A percentile compares a stretch with the other conserved stretches of the same genome.
These are phyloP conservation scores for Ilex asprella DNA, from an alignment of 257 asterid species.

Conservation along the genomic window DNA sequence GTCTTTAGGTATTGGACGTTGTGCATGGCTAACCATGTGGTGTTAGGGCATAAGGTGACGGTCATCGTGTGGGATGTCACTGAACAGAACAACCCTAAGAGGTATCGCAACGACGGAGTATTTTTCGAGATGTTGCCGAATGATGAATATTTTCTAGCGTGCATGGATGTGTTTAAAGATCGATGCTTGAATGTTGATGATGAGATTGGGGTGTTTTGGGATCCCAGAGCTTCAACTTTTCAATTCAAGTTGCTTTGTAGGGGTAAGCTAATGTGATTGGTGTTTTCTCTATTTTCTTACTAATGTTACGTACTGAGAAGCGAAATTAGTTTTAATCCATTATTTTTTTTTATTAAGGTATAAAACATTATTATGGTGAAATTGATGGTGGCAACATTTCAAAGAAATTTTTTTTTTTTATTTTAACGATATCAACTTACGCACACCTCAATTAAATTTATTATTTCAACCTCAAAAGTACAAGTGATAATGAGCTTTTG, in stretches of 20 bases:
- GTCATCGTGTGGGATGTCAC: constrained; percentile 53
- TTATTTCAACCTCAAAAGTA: no score
- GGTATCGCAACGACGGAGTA: constrained; percentile 13
- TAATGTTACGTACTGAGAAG: no score
- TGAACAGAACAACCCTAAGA: constrained; percentile 21
- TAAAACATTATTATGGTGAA: no score
- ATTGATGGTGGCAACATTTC: no score
- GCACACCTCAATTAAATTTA: no score
- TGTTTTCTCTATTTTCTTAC: no score
- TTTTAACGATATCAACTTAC: no score
- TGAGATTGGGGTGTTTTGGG: constrained; percentile 45
- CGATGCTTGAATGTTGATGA: constrained; percentile 29
- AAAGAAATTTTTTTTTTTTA: no score
- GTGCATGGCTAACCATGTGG: constrained; percentile 28
- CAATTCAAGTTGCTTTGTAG: constrained; percentile 21
- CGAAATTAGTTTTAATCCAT: no score
- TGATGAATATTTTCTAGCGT: constrained; percentile 26
- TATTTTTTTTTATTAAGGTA: no score
- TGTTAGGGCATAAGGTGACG: constrained; percentile 22
- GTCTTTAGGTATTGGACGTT: constrained; percentile 44
- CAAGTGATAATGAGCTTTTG: no score
- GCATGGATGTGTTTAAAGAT: constrained; percentile 35
- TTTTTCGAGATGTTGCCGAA: constrained; percentile 27
- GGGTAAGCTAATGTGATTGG: background rate
- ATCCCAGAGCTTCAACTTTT: constrained; percentile 15